Evolutionary conservation across 495 filamentous ascomycete species (phyloP).

Genomic region (Penicillium bialowiezense): DNA sequence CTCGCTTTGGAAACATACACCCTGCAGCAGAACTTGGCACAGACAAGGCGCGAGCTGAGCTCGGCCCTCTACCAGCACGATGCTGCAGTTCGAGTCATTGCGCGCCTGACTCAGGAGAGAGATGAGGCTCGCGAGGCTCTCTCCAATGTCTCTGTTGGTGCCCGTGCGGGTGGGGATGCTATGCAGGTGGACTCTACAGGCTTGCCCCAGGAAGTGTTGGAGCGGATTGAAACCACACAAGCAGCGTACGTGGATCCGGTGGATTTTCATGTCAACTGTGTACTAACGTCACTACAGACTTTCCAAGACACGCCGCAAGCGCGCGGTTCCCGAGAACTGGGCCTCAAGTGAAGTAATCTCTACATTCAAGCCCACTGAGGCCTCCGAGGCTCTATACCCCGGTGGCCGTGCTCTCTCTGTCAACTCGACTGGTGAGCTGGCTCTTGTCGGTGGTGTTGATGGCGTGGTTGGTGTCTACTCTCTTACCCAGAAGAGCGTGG

Average conservation of each 20-base stretch:
- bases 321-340: constrained; percentile 81
- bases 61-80: constrained; percentile 95
- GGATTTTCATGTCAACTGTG: background rate
- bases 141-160: constrained; percentile 72
- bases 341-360: constrained; percentile 70
- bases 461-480: constrained; percentile 80
- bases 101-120: constrained; percentile 78
- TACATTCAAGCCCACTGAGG: constrained; percentile 57
- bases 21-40: constrained; percentile 79
- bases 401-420: constrained; percentile 65
- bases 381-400: constrained; percentile 61
- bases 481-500: constrained; percentile 63
- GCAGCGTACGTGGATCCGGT: constrained; percentile 57
- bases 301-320: constrained; percentile 81
- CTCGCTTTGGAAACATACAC: constrained; percentile 87
- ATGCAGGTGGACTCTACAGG: constrained; percentile 85
- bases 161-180: constrained; percentile 66
- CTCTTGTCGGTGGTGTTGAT: constrained; percentile 75
- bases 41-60: constrained; percentile 89
- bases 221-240: constrained; percentile 75
- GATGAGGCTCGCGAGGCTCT: constrained; percentile 94
- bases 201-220: constrained; percentile 67
- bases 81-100: constrained; percentile 90
- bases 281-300: constrained; percentile 56
- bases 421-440: constrained; percentile 62